Base-by-base conservation (phyloP, 1,139 yeast genomes). In the Pneumocystis oryctolagi region DNA sequence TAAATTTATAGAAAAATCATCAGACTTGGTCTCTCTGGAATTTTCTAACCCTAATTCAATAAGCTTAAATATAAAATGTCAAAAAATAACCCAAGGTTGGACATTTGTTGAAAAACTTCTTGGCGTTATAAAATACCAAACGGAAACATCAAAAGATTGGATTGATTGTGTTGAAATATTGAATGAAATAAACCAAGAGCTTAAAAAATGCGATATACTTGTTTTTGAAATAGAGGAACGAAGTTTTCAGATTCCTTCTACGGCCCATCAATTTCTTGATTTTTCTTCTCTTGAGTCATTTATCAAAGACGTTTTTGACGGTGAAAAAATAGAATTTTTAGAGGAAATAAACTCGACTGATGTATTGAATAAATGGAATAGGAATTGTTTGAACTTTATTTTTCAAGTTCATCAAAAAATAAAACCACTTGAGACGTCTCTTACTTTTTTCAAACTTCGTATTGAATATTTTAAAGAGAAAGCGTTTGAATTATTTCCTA, bases 401-500 rank as follows among this genome's bases (percentile, higher is more conserved):
- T 16, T 56, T 20, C 57, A 56, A n/a, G 58, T 60, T 28, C 16
- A 55, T 3, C 34, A 58, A 25, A 64, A 64, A 42, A 9, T 65
- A 28, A 63, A 63, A 32, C 67, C 67, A 16, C 53, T 66, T 30
- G 57, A 56, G 20, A 62, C 59, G 37, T 64, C 66, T 39, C 61
- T 66, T 5, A 63, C 59, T 16, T 58, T 59, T 56, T 62, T 66
- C 3, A 64, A 64, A n/a, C 28, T 39, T 34, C 61, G 65, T 8
- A 60, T 65, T 14, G 57, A 31, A 2, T 61, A 63, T 20, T 39
- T 66, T 20, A 37, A 42, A 8, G 57, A 56, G 16, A 59, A 62
- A 14, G 60, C 65, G 14, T 35, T 39, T 1, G 20, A 25, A 14
- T 37, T 30, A 2, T 66, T 64, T 60, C 60, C 65, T 4, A 59